phyloP scores from a whole-genome alignment of 2,329 filamentous ascomycete species.

The Dactylonectria macrodidyma region DNA sequence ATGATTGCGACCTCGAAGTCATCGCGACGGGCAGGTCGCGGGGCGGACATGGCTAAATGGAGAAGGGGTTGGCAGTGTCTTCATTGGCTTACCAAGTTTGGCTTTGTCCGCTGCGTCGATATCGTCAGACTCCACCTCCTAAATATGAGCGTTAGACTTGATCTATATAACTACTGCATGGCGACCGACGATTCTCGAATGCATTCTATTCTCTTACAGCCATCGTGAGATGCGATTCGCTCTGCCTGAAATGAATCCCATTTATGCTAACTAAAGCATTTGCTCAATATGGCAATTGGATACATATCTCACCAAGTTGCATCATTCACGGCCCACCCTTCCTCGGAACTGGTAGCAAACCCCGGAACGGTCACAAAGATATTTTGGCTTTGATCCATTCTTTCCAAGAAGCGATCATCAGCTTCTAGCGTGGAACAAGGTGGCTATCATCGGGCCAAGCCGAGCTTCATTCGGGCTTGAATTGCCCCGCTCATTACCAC shows the following conservation, averaged over 20 bases:
- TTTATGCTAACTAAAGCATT: not conserved
- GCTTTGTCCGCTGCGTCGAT: not conserved
- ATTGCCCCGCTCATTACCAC: constrained; percentile 30
- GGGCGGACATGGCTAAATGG: not conserved
- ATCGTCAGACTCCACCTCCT: not conserved
- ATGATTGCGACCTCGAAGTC: no score
- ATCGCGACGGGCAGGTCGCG: no score
- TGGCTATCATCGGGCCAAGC: not conserved
- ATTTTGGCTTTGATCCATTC: not conserved
- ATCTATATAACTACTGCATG: not conserved
- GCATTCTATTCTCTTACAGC: not conserved
- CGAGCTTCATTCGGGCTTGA: not conserved
- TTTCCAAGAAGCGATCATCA: no score
- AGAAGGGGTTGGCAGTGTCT: not conserved
- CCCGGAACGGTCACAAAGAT: no score
- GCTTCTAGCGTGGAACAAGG: not conserved
- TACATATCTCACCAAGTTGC: constrained; percentile 25
- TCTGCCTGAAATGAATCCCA: not conserved
- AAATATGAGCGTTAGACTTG: not conserved
- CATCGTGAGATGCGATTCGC: not conserved
- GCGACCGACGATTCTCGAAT: not conserved
- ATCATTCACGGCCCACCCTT: not conserved
- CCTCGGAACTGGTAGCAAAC: not conserved
- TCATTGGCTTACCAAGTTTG: not conserved
- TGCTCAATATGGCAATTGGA: constrained; percentile 15